These are phyloP conservation scores for Dictyophora rubrovolvata DNA, from an alignment of 768 basidiomycete species.

Conservation along the genomic window DNA sequence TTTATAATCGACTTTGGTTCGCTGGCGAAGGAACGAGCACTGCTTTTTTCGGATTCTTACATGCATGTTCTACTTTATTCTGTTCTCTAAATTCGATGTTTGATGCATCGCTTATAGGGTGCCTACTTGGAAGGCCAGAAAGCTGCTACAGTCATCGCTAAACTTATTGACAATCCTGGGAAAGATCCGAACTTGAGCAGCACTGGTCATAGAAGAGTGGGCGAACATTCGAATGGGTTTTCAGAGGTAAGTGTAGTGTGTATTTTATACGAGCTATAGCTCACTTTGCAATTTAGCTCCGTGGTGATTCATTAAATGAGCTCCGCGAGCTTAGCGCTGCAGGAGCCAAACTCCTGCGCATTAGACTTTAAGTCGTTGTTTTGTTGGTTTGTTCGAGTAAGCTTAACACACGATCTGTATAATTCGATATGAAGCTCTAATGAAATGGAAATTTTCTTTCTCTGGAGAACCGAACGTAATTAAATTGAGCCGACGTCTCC, in stretches of 20 bases:
- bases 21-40: slow-evolving; percentile 51
- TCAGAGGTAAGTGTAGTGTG: background rate
- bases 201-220: background rate
- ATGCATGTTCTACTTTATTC: slow-evolving; percentile 3
- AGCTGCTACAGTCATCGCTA: slow-evolving; percentile 28
- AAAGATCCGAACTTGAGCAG: background rate
- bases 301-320: background rate
- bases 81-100: background rate
- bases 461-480: no score
- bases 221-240: background rate
- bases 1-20: slow-evolving; percentile 45
- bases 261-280: background rate
- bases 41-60: slow-evolving; percentile 37
- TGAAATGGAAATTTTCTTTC: no score
- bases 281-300: background rate
- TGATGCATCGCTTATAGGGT: slow-evolving; percentile 44
- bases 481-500: no score
- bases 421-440: no score
- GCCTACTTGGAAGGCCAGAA: slow-evolving; percentile 46
- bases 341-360: background rate
- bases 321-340: background rate
- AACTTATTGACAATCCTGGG: slow-evolving; percentile 25
- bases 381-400: no score
- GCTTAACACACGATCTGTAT: no score
- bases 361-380: no score